Base-by-base conservation (phyloP, 2,329 filamentous ascomycete genomes). In the Fusarium illudens region DNA sequence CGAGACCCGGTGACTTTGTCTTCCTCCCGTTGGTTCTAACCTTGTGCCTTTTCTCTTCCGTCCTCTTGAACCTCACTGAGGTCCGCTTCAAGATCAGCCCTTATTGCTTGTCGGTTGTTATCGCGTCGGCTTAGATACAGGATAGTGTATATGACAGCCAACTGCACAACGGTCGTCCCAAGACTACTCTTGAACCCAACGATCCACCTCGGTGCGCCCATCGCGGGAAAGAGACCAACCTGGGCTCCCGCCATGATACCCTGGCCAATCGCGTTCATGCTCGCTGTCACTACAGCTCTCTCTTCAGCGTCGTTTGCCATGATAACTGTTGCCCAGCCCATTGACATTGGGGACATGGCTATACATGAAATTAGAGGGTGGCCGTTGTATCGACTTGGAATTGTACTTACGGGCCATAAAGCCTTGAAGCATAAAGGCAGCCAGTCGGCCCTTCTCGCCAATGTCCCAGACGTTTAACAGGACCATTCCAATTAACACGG, bases 181-280 rank as follows among this genome's bases (percentile, higher is more conserved):
- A 81, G 64, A n/a, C 74, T 70, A 25, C 74, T 75, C 19, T 65
- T 67, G 33, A 76, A 76, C 2, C 74, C 75, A 8, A 62, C 70
- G 15, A 64, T 64, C 53, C 80, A 82, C 20, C 72, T 71, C 9
- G 79, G 79, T 10, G 77, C 79, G 15, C 73, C 69, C 7, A 71
- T 73, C 0, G 80, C 78, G 0, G 79, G 78, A 44, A 76, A 82
- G 52, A 79, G 78, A 6, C 79, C 72, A 13, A 82, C 68, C 55
- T 82, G 79, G 3, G 75, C 77, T 48, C 80, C 79, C 0, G 80
- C 79, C 12, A 75, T 77, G 32, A 82, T 80, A 3, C 75, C 79
- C 62, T 82, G 79, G 1, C 80, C 79, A 49, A 82, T 79, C 6
- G 80, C 77, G 49, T 81, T 82, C 79, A 82, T 82, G 29, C 78